Base-by-base conservation (phyloP, 768 basidiomycete genomes). In the Antrodiella citrinella region DNA sequence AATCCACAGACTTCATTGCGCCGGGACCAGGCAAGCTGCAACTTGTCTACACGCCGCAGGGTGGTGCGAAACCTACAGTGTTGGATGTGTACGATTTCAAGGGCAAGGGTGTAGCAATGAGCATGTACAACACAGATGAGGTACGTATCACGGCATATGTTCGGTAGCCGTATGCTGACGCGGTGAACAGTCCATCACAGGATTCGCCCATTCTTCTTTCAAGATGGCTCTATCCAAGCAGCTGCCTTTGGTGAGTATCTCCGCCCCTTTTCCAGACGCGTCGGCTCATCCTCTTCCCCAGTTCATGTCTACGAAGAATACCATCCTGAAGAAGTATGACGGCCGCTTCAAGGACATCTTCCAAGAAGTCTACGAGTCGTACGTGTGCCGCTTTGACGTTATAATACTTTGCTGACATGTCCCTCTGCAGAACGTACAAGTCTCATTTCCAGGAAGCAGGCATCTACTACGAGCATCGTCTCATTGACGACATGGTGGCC, bases 341-440 rank as follows among this genome's bases (percentile, higher is more conserved):
- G 96, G 96, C 41, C 81, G 94, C 24, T 99, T 98, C 81, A 99
- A 99, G 75, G 96, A 99, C 61, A 93, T 95, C 64, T 96, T 99
- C 84, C 84, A 97, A 67, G 92, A 96, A 61, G 84, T 97, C 60
- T 99, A 91, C 66, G 90, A 95, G 4, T 60, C 72, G 74, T 80
- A 51, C 48, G 76, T 70, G 38, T 26, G 9, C 7, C 41, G 5
- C 41, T 20, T n/a, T n/a, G n/a, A n/a, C n/a, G n/a, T n/a, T n/a
- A n/a, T n/a, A n/a, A n/a, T 44, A 11, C 24, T 26, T 15, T 15
- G 13, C 51, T 26, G 11, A 26, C n/a, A 10, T 23, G 4, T n/a
- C 18, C 9, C 21, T 21, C 9, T 19, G 25, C 53, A 81, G 79
- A 10, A 68, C 81, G 50, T 93, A 92, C 76, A 84, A 84, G 65